Percentiles rank a stretch among this genome's conserved stretches.
phyloP scores from a whole-genome alignment of 305 asterid species.

The Fraxinus platypoda region DNA sequence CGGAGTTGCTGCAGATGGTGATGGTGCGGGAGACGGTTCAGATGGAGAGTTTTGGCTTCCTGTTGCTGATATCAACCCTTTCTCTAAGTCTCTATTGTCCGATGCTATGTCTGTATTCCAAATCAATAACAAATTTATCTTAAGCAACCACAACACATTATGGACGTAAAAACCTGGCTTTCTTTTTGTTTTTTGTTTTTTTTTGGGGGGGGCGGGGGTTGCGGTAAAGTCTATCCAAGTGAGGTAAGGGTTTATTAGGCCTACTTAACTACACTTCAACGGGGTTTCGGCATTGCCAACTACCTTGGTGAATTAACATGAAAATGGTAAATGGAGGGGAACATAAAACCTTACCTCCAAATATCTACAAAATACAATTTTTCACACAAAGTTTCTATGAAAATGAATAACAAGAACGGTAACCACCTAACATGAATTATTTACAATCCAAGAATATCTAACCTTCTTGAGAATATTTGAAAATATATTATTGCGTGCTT shows the following conservation, averaged over 20 bases:
- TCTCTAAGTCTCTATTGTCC: conserved; percentile 49
- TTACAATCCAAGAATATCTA: neutral
- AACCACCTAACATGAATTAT: neutral
- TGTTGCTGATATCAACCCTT: conserved; percentile 41
- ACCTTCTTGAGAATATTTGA: neutral
- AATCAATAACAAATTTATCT: neutral
- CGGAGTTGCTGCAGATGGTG: conserved; percentile 85
- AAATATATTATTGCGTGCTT: neutral
- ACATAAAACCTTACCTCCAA: neutral
- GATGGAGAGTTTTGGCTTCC: conserved; percentile 40
- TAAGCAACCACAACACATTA: neutral
- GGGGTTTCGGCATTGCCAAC: neutral
- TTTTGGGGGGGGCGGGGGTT: too few species aligned
- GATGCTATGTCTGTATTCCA: conserved; percentile 17
- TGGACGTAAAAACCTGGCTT: neutral
- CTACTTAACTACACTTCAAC: neutral
- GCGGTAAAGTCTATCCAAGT: too few species aligned
- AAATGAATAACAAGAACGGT: neutral
- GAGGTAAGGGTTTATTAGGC: neutral
- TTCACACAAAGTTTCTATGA: neutral
- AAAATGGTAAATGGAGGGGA: neutral
- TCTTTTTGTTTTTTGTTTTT: too few species aligned
- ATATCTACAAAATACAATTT: neutral
- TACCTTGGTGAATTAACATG: neutral
- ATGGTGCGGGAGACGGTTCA: conserved; percentile 67